phyloP scores from a whole-genome alignment of 805 yeast genomes.

The Wickerhamiella australiensis region DNA sequence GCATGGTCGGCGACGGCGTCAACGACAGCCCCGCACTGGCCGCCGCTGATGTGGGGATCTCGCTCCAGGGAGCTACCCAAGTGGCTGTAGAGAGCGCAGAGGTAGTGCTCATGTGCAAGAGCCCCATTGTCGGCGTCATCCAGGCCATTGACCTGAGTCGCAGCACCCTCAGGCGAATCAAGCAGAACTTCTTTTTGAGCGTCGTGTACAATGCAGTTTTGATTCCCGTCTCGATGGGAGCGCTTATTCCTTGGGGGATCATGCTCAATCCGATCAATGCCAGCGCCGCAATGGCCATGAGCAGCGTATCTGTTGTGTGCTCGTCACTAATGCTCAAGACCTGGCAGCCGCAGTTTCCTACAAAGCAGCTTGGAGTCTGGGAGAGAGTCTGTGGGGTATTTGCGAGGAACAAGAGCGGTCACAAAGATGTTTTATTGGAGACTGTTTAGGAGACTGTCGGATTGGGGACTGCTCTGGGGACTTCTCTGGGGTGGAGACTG shows the following conservation, averaged over 20 bases:
- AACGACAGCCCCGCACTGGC: constrained; percentile 96
- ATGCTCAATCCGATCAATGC: constrained; percentile 77
- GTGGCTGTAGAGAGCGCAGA: constrained; percentile 97
- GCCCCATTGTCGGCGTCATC: constrained; percentile 31
- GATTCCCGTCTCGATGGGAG: constrained; percentile 95
- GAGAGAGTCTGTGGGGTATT: neutral
- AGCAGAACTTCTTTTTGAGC: constrained; percentile 76
- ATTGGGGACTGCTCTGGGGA: too few relatives aligned
- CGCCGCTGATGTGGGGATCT: constrained; percentile 77
- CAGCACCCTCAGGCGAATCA: constrained; percentile 62
- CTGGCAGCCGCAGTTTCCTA: constrained; percentile 28
- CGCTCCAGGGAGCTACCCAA: constrained; percentile 86
- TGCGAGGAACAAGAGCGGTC: neutral
- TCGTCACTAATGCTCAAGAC: constrained; percentile 62
- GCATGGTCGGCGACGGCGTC: constrained; percentile 95
- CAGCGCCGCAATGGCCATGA: constrained; percentile 85
- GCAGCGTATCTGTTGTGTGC: constrained; percentile 77
- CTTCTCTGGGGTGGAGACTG: too few relatives aligned
- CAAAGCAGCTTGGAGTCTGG: neutral
- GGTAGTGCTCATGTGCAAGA: constrained; percentile 46
- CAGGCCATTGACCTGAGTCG: constrained; percentile 55
- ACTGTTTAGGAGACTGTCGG: neutral
- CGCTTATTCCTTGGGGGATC: constrained; percentile 63
- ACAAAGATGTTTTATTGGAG: neutral
- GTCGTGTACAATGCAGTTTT: constrained; percentile 68